Percentiles rank a stretch among this genome's conserved stretches.
These are phyloP conservation scores for Truncatella angustata DNA, from an alignment of 2,329 filamentous ascomycete species.

Conservation along the genomic window DNA sequence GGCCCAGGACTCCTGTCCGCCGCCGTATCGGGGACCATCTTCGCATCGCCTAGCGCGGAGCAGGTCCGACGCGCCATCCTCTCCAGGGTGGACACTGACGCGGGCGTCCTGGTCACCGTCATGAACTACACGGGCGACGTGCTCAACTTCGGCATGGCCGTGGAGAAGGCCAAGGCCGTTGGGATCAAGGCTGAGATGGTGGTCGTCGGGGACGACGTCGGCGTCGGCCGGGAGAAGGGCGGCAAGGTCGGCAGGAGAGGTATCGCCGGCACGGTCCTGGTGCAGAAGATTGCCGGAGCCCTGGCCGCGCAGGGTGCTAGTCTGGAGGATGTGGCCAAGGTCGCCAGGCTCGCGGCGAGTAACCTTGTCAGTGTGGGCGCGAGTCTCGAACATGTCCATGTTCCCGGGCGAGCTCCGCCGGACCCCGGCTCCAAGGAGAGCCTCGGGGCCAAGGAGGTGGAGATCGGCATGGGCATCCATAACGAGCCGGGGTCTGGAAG, in stretches of 20 bases:
- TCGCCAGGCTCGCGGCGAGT: constrained; percentile 68
- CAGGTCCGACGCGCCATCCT: constrained; percentile 78
- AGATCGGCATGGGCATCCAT: constrained; percentile 77
- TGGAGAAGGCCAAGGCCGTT: constrained; percentile 83
- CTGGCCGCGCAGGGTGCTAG: constrained; percentile 68
- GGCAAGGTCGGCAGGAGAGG: constrained; percentile 92
- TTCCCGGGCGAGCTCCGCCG: constrained; percentile 68
- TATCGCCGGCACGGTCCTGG: constrained; percentile 86
- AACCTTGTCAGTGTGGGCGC: constrained; percentile 86
- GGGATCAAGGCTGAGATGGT: constrained; percentile 83
- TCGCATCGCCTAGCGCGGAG: constrained; percentile 77
- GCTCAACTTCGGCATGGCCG: constrained; percentile 89
- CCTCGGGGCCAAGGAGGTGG: constrained; percentile 56
- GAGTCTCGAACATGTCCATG: constrained; percentile 87
- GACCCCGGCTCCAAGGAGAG: constrained; percentile 50
- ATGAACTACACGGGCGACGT: constrained; percentile 95
- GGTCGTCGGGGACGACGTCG: constrained; percentile 88
- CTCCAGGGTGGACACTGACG: constrained; percentile 65
- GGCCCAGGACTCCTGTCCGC: constrained; percentile 77
- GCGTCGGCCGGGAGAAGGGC: constrained; percentile 75
- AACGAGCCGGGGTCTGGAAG: constrained; percentile 63
- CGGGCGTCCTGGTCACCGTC: constrained; percentile 82
- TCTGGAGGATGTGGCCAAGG: constrained; percentile 68
- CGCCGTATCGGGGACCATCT: constrained; percentile 83
- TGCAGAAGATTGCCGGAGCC: constrained; percentile 88